These are phyloP conservation scores for Blastobotrys capitulatus DNA, from an alignment of 1,139 yeast species.

Conservation along the genomic window DNA sequence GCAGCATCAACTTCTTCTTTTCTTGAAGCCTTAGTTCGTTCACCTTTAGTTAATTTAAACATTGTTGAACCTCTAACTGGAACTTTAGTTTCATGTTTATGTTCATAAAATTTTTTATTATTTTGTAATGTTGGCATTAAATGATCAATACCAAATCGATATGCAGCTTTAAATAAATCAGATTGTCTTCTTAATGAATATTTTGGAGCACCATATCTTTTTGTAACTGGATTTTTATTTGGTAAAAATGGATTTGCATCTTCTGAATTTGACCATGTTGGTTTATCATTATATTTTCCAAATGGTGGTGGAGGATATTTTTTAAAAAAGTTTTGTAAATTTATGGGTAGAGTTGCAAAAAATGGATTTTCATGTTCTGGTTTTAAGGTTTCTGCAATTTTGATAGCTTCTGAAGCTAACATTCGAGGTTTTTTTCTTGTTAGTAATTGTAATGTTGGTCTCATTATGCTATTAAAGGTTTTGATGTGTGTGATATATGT, in stretches of 20 bases:
- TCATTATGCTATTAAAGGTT: constrained; percentile 18
- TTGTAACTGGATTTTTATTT: constrained; percentile 77
- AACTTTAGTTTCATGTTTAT: constrained; percentile 64
- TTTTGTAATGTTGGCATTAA: constrained; percentile 70
- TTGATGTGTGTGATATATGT: too few species aligned
- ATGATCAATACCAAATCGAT: constrained; percentile 71
- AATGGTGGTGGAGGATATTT: constrained; percentile 87
- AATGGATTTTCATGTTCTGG: constrained; percentile 20
- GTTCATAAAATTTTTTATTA: constrained; percentile 68
- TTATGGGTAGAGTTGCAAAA: constrained; percentile 52
- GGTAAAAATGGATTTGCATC: constrained; percentile 85
- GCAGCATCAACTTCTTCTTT: constrained; percentile 59
- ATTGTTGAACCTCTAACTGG: constrained; percentile 71
- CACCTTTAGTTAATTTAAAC: constrained; percentile 81
- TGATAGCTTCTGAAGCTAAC: constrained; percentile 27
- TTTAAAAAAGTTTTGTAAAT: constrained; percentile 68
- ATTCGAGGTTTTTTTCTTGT: constrained; percentile 21
- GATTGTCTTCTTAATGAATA: constrained; percentile 82
- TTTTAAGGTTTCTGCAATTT: constrained; percentile 19
- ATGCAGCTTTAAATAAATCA: constrained; percentile 78
- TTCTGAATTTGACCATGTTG: constrained; percentile 60
- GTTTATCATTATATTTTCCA: constrained; percentile 54
- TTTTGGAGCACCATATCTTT: constrained; percentile 69
- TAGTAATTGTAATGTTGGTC: constrained; percentile 16
- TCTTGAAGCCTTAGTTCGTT: constrained; percentile 60